Base-by-base conservation (phyloP, 2,329 filamentous ascomycete species). In the Lachnellula cervina region DNA sequence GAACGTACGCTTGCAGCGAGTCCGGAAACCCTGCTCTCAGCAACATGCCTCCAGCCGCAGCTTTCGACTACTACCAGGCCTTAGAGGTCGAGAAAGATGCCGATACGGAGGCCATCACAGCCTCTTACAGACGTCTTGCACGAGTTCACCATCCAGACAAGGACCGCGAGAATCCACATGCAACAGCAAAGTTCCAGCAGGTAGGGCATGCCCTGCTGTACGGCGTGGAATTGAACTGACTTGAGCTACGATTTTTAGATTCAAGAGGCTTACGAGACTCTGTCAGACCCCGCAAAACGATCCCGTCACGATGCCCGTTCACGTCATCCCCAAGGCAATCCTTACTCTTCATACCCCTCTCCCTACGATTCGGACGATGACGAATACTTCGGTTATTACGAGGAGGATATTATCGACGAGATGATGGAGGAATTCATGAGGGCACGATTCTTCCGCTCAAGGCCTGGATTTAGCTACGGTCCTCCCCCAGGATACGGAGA, bases 131-230 rank as follows among this genome's bases (percentile, higher is more conserved):
- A 34, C 53, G 57, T 28, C 54, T 63, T 32, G 62, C 62, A 16
- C 48, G 54, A 19, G 6, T 57, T n/a, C 51, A 62, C 19, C 61
- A 63, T 32, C 59, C 61, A 0, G 62, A 64, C 50, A 64, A 63
- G 47, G 62, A 64, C 37, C 54, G 46, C 2, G 48, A 58, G 4
- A 60, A 62, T 49, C 11, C 23, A n/a, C 44, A 44, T 40, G 56
- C 62, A 11, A 63, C 62, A 5, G 57, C 48, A 6, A 51, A 50
- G 35, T 61, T 64, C 35, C 60, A 64, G 40, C 46, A 54, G 14
- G 62, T 64, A 25, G 44, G 50, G 23, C 40, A 16, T 45, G 14
- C 37, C 13, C 14, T 38, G 7, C 37, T 17, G 14, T 35, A 17
- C n/a, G 14, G 37, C 37, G 6, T 16, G 13, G 37, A 16, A n/a